Conservation (phyloP, 2,329 filamentous ascomycete species). For the Fusarium drepaniforme region DNA sequence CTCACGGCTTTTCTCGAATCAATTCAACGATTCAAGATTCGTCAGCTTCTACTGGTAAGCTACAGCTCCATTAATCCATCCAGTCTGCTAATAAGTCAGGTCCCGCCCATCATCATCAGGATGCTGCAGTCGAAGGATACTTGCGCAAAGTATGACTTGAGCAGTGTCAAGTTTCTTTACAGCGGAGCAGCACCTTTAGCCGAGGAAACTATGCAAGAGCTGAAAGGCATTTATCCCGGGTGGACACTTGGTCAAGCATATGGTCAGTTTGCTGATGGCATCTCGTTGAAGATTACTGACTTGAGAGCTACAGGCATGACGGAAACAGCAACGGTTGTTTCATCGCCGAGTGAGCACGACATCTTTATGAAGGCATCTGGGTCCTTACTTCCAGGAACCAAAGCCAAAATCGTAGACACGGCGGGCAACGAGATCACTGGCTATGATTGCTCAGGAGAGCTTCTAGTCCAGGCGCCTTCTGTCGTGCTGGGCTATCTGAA, state of each 20-base stretch:
- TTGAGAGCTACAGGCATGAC: not conserved
- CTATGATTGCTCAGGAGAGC: constrained; percentile 81
- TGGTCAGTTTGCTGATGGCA: not conserved
- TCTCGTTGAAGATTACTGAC: not conserved
- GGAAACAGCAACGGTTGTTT: not conserved
- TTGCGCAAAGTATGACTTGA: constrained; percentile 7
- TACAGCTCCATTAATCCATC: not conserved
- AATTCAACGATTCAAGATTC: constrained; percentile 76
- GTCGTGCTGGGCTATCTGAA: constrained; percentile 87
- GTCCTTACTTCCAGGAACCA: constrained; percentile 71
- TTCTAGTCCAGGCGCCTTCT: constrained; percentile 81
- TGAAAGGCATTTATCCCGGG: not conserved
- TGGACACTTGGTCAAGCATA: constrained; percentile 56
- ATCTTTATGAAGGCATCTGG: constrained; percentile 61
- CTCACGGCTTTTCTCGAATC: constrained; percentile 69
- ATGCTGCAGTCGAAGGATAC: not conserved
- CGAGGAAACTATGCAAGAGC: constrained; percentile 70
- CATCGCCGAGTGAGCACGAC: not conserved
- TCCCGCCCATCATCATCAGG: constrained; percentile 64
- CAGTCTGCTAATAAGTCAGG: not conserved
- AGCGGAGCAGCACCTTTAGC: constrained; percentile 75
- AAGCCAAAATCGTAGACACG: constrained; percentile 71
- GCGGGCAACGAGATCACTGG: constrained; percentile 76
- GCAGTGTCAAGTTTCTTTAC: constrained; percentile 5
- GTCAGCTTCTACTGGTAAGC: constrained; percentile 67